phyloP scores from a whole-genome alignment of 257 asterid genomes.

The Linderniella brevidens region DNA sequence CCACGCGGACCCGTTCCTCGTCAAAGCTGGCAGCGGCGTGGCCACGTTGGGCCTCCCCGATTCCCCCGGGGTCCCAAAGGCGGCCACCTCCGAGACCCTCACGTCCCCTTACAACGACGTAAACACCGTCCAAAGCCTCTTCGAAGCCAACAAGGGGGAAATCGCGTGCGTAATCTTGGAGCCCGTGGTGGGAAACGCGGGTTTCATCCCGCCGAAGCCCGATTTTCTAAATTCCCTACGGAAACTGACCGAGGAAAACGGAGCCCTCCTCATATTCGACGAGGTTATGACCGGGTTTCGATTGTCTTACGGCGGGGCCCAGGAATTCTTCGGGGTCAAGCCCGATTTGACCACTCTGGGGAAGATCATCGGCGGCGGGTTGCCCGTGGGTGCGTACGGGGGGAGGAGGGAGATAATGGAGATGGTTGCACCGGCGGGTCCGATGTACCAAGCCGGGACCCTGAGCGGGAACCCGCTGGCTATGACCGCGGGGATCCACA shows the following conservation, averaged over 20 bases:
- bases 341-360: slow-evolving; percentile 96
- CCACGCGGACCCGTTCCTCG: slow-evolving; percentile 96
- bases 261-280: slow-evolving; percentile 63
- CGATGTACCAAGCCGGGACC: slow-evolving; percentile 98
- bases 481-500: slow-evolving; percentile 97
- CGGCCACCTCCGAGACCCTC: slow-evolving; percentile 55
- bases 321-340: slow-evolving; percentile 80
- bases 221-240: slow-evolving; percentile 55
- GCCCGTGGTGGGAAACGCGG: slow-evolving; percentile 93
- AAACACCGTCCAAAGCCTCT: slow-evolving; percentile 43
- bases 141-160: slow-evolving; percentile 63
- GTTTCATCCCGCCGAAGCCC: slow-evolving; percentile 66
- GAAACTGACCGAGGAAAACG: slow-evolving; percentile 45
- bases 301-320: slow-evolving; percentile 88
- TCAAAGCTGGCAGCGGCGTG: slow-evolving; percentile 98
- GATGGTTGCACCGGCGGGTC: slow-evolving; percentile 99
- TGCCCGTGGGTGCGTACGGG: slow-evolving; percentile 98
- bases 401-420: slow-evolving; percentile 96
- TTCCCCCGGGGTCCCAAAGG: slow-evolving; percentile 94
- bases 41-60: slow-evolving; percentile 97
- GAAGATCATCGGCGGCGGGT: slow-evolving; percentile 94
- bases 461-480: slow-evolving; percentile 95
- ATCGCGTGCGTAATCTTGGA: slow-evolving; percentile 73
- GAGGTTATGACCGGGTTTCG: slow-evolving; percentile 98
- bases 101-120: slow-evolving; percentile 79